These are phyloP conservation scores for Phialophora expanda DNA, from an alignment of 2,329 filamentous ascomycete genomes.

Conservation along the genomic window DNA sequence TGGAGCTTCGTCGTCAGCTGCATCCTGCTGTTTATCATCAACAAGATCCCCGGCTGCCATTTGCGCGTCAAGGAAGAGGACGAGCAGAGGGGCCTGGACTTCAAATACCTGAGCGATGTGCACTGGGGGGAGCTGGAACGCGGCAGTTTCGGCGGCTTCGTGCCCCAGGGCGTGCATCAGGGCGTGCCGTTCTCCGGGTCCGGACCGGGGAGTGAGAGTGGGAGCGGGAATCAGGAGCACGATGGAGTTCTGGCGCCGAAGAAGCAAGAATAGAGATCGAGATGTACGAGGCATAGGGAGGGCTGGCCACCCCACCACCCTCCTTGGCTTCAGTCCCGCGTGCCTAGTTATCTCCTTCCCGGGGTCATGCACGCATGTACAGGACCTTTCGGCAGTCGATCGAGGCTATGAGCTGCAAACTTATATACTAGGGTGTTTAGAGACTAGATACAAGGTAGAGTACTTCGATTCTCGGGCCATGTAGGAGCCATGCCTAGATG, in stretches of 20 bases:
- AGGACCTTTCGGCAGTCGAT: not conserved
- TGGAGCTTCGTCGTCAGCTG: constrained; percentile 62
- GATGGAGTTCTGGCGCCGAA: constrained; percentile 2
- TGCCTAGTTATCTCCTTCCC: not conserved
- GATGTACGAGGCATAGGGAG: no score
- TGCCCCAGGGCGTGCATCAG: constrained; percentile 14
- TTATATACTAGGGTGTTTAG: no score
- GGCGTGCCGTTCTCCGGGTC: constrained; percentile 27
- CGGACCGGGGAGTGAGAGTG: constrained; percentile 27
- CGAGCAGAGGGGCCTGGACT: constrained; percentile 60
- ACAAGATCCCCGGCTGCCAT: constrained; percentile 63
- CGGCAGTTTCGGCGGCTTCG: constrained; percentile 4
- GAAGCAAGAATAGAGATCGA: not conserved
- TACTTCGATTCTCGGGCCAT: not conserved
- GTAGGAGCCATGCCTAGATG: not conserved
- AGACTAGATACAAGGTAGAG: not conserved
- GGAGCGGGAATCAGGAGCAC: not conserved
- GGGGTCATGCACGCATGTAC: not conserved
- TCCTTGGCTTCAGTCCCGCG: no score
- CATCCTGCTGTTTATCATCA: constrained; percentile 60
- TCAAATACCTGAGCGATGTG: constrained; percentile 54
- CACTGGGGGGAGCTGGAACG: constrained; percentile 24
- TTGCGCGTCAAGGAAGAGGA: constrained; percentile 62
- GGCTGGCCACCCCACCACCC: no score
- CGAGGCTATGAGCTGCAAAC: no score